Conservation (phyloP, 1,284 basidiomycete species). For the Polyporus tsugae region DNA sequence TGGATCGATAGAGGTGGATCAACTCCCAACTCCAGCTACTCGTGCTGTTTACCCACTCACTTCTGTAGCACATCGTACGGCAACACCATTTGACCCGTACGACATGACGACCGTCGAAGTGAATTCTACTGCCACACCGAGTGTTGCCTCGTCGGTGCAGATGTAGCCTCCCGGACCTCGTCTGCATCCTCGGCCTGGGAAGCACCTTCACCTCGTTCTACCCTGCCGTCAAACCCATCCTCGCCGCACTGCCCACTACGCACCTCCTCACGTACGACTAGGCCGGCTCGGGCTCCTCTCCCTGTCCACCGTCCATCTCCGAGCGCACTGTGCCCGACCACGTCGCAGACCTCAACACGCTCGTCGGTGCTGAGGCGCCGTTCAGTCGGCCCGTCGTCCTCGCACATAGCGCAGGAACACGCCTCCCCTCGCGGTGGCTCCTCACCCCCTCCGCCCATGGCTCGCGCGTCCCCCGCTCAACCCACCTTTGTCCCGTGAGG, state of each 20-base stretch:
- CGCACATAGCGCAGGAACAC: conserved; percentile 25
- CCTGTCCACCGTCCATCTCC: background rate
- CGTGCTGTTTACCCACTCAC: background rate
- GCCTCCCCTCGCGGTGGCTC: conserved; percentile 13
- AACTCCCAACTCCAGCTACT: too few species aligned
- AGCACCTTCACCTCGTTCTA: background rate
- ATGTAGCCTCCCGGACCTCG: background rate
- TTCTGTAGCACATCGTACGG: background rate
- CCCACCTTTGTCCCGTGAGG: background rate
- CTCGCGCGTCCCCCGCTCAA: conserved; percentile 18
- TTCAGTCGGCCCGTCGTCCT: conserved; percentile 19
- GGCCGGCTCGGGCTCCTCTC: conserved; percentile 17
- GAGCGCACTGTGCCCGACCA: background rate
- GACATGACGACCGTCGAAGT: background rate
- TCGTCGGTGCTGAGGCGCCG: conserved; percentile 14
- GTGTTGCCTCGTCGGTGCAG: background rate
- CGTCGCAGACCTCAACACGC: conserved; percentile 23
- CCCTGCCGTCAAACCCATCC: background rate
- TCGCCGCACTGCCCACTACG: background rate
- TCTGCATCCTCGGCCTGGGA: background rate
- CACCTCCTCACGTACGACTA: conserved; percentile 2
- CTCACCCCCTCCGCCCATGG: background rate
- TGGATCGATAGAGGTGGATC: too few species aligned
- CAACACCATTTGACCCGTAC: too few species aligned
- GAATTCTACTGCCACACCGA: background rate